Percentiles rank a stretch among this genome's conserved stretches.
phyloP scores from a whole-genome alignment of 176 grass and related monocot species.

The Triticum monococcum region DNA sequence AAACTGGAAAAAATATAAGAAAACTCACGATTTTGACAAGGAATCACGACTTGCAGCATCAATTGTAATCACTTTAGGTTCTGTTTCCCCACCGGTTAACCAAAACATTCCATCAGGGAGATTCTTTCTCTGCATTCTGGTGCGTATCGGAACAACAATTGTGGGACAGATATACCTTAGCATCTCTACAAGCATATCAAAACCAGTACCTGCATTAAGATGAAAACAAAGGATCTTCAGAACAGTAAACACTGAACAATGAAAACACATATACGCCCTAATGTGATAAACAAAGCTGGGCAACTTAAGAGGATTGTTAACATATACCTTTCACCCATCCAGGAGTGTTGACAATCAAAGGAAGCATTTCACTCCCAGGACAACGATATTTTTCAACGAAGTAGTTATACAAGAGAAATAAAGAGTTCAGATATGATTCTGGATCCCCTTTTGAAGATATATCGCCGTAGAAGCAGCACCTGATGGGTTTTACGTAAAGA shows the following conservation, averaged over 20 bases:
- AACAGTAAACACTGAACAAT: slow-evolving; percentile 25
- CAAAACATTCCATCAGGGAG: slow-evolving; percentile 87
- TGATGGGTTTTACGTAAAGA: slow-evolving; percentile 34
- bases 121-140: slow-evolving; percentile 68
- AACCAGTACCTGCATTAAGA: slow-evolving; percentile 77
- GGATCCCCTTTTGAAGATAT: slow-evolving; percentile 92
- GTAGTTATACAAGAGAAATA: slow-evolving; percentile 70
- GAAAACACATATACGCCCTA: background rate
- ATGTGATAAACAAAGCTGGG: background rate
- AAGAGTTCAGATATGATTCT: slow-evolving; percentile 65
- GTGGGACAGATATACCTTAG: slow-evolving; percentile 80
- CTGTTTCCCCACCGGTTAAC: slow-evolving; percentile 44
- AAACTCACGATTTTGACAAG: slow-evolving; percentile 62
- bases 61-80: slow-evolving; percentile 50
- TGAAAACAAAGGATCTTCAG: slow-evolving; percentile 21
- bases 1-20: background rate
- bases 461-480: slow-evolving; percentile 84
- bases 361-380: slow-evolving; percentile 32
- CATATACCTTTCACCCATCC: slow-evolving; percentile 89
- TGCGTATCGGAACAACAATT: slow-evolving; percentile 72
- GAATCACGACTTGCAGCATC: slow-evolving; percentile 52
- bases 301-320: slow-evolving; percentile 6
- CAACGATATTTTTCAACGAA: slow-evolving; percentile 48
- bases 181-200: slow-evolving; percentile 90
- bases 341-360: slow-evolving; percentile 70